phyloP scores from a whole-genome alignment of 192 early-diverging fungal genomes.

The Lobosporangium transversale region DNA sequence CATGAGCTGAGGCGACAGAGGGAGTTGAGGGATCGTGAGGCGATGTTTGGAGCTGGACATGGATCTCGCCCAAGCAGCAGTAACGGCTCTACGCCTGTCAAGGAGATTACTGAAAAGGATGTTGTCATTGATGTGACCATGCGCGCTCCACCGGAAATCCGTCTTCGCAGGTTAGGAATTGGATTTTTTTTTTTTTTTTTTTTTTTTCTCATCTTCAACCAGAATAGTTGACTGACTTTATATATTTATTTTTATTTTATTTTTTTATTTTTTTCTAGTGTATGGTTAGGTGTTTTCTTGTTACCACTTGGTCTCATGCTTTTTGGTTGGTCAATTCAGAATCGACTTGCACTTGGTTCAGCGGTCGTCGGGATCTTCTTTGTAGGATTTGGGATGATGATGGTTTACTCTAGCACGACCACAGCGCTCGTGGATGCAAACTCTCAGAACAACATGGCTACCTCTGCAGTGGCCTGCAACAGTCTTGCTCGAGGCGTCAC shows the following conservation, averaged over 20 bases:
- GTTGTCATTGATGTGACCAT: slow-evolving; percentile 15
- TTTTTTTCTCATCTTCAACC: background rate
- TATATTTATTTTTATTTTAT: background rate
- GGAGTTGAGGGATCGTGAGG: slow-evolving; percentile 22
- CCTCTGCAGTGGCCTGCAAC: slow-evolving; percentile 39
- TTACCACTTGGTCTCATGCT: slow-evolving; percentile 39
- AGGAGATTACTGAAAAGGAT: slow-evolving; percentile 13
- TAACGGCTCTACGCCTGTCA: background rate
- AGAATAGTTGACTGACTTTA: background rate
- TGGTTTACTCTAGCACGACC: slow-evolving; percentile 40
- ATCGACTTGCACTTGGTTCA: background rate
- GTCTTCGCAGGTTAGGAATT: slow-evolving; percentile 25
- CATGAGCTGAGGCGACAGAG: slow-evolving; percentile 24
- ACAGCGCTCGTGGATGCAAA: slow-evolving; percentile 46
- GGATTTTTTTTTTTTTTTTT: background rate
- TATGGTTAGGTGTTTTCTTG: slow-evolving; percentile 37
- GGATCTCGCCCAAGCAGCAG: background rate
- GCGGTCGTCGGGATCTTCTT: slow-evolving; percentile 29
- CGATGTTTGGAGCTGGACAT: background rate
- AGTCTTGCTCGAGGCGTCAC: slow-evolving; percentile 43
- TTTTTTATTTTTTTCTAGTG: slow-evolving; percentile 14
- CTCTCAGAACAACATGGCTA: slow-evolving; percentile 42
- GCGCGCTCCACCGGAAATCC: slow-evolving; percentile 36
- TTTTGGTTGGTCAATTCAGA: slow-evolving; percentile 49
- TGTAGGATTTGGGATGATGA: slow-evolving; percentile 43